Base-by-base conservation (phyloP, 768 basidiomycete genomes). In the Amanita rubescens region DNA sequence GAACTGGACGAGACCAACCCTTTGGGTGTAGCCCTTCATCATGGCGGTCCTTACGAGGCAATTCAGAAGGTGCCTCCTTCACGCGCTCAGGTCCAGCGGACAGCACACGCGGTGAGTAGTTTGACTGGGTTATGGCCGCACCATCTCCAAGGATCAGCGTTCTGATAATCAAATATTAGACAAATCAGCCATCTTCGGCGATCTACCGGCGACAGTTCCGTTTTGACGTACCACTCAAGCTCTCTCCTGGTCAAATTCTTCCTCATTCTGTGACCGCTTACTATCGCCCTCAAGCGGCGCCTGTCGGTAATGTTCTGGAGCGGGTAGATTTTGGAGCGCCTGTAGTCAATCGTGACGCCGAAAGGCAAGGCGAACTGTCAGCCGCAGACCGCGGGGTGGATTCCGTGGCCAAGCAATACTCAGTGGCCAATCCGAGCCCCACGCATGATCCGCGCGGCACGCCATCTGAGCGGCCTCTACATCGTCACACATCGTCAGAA, bases 1-100 rank as follows among this genome's bases (percentile, higher is more conserved):
- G 85, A 88, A 65, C 67, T 90, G 32, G 89, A 90, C 63, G 85
- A 87, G 63, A 79, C 80, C 5, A 85, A 82, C 64, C 86, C 87
- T 1, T 73, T 82, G 54, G 87, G 87, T 3, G 55, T 74, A 7
- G 66, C 73, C 15, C 68, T 84, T 57, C 88, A 90, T 62, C 86
- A 90, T 59, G 72, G 71, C 30, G 83, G 87, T 0, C 87, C 86
- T n/a, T 91, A 90, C 60, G 85, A 90, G 62, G 85, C 77, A 2
- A 74, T 78, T 37, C 63, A 64, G 35, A 70, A 64, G 41, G 60
- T 71, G 37, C 62, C 64, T 2, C 67, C 67, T 50, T 58, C 52
- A n/a, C n/a, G 25, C 17, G 12, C 43, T 17, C 33, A 53, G 9
- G n/a, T 11, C 17, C 52, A 37, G 7, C 42, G 9, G 20, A 22